Evolutionary conservation across 495 filamentous ascomycete genomes (phyloP).

Genomic region (Neurospora sp.): DNA sequence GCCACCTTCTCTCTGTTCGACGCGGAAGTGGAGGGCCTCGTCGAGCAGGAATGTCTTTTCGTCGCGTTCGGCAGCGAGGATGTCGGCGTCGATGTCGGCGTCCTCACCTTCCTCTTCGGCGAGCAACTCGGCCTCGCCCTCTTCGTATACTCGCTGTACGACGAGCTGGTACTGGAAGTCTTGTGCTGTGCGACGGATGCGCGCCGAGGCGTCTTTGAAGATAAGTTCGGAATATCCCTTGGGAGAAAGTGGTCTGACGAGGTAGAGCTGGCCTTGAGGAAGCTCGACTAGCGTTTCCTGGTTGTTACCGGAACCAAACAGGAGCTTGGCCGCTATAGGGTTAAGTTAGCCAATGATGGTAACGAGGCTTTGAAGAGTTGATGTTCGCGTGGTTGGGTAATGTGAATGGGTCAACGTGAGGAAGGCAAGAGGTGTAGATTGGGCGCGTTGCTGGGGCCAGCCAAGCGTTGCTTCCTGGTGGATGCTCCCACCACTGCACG

Average conservation of each 20-base stretch:
- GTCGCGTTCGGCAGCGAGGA: slow-evolving; percentile 65
- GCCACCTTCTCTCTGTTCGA: slow-evolving; percentile 63
- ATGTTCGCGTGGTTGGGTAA: not conserved
- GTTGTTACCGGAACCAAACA: slow-evolving; percentile 80
- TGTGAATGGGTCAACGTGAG: not conserved
- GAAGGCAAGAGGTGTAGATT: not conserved
- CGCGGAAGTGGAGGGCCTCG: slow-evolving; percentile 78
- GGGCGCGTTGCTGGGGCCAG: not conserved
- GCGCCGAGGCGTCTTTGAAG: slow-evolving; percentile 91
- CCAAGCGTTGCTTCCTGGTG: not conserved
- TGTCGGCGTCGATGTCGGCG: slow-evolving; percentile 56
- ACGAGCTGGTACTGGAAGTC: slow-evolving; percentile 97
- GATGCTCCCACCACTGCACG: not conserved
- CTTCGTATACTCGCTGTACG: slow-evolving; percentile 90
- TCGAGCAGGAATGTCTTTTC: slow-evolving; percentile 96
- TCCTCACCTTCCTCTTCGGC: slow-evolving; percentile 77
- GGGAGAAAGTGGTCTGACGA: slow-evolving; percentile 86
- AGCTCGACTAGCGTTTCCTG: slow-evolving; percentile 87
- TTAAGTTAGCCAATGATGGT: slow-evolving; percentile 4
- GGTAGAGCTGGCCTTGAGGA: slow-evolving; percentile 89
- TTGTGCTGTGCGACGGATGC: slow-evolving; percentile 83
- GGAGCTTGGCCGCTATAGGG: slow-evolving; percentile 67
- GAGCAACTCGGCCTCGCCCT: slow-evolving; percentile 85
- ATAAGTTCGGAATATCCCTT: slow-evolving; percentile 98
- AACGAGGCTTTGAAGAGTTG: not conserved